These are phyloP conservation scores for Pseudofabraea citricarpa DNA, from an alignment of 2,329 filamentous ascomycete species.

Conservation along the genomic window DNA sequence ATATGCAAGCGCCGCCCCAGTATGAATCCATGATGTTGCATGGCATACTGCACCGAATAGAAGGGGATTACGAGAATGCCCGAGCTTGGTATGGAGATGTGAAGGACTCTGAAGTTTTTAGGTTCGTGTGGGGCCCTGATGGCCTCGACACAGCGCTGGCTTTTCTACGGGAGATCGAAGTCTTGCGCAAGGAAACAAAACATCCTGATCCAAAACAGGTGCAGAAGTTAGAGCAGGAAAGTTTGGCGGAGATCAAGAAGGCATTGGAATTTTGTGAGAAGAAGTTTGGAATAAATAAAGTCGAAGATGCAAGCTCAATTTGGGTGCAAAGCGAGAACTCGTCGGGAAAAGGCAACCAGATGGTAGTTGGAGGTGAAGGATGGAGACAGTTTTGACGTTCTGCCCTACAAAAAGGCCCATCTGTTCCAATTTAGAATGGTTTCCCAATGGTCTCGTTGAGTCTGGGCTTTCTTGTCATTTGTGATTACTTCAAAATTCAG, in stretches of 20 bases:
- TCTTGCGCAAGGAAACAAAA: slow-evolving; percentile 4
- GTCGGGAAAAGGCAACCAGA: slow-evolving; percentile 7
- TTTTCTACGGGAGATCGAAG: slow-evolving; percentile 23
- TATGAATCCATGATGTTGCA: slow-evolving; percentile 47
- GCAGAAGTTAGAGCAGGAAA: slow-evolving; percentile 24
- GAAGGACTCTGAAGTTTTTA: slow-evolving; percentile 28
- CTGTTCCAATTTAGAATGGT: too few species aligned
- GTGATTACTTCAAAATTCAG: too few species aligned
- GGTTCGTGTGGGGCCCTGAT: slow-evolving; percentile 26
- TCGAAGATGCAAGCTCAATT: slow-evolving; percentile 35
- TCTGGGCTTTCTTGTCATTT: too few species aligned
- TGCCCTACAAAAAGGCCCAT: too few species aligned
- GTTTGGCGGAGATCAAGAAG: slow-evolving; percentile 33
- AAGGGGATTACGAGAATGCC: slow-evolving; percentile 45
- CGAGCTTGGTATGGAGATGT: slow-evolving; percentile 44
- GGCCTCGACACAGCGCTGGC: slow-evolving; percentile 31
- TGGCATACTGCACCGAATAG: slow-evolving; percentile 43
- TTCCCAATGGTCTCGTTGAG: too few species aligned
- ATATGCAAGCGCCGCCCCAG: slow-evolving; percentile 44
- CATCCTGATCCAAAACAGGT: neutral
- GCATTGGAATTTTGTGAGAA: slow-evolving; percentile 37
- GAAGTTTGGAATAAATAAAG: slow-evolving; percentile 37
- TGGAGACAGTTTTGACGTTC: slow-evolving; percentile 8
- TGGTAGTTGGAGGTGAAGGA: slow-evolving; percentile 10
- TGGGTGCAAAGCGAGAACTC: slow-evolving; percentile 14